Evolutionary conservation across 192 early-diverging fungal species (phyloP).

Genomic region (Rhizophagus sp.): DNA sequence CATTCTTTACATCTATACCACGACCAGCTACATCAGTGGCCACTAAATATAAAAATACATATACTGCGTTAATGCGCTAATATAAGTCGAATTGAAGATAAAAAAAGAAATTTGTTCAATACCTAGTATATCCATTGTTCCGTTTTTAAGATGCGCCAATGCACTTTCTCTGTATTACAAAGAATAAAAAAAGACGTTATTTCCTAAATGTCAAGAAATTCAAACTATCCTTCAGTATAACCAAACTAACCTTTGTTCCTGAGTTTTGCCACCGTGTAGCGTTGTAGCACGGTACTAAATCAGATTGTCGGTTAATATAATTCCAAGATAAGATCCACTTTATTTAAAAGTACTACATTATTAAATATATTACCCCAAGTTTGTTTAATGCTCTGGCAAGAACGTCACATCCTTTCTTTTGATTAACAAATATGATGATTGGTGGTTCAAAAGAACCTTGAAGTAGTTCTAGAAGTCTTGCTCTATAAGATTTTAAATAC

Average conservation of each 20-base stretch:
- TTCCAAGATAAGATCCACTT: not conserved
- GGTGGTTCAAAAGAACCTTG: slow-evolving; percentile 73
- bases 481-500: slow-evolving; percentile 43
- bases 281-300: slow-evolving; percentile 67
- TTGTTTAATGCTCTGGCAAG: slow-evolving; percentile 78
- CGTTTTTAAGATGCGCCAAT: slow-evolving; percentile 77
- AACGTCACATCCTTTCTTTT: slow-evolving; percentile 90
- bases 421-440: slow-evolving; percentile 98
- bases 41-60: slow-evolving; percentile 42
- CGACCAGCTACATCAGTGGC: slow-evolving; percentile 99
- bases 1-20: slow-evolving; percentile 98
- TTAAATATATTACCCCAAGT: slow-evolving; percentile 51
- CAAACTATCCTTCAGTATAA: not conserved
- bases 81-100: not conserved
- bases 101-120: not conserved
- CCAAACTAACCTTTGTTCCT: slow-evolving; percentile 74
- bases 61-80: not conserved
- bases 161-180: slow-evolving; percentile 67
- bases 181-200: not conserved
- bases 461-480: slow-evolving; percentile 78
- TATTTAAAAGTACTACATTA: no score
- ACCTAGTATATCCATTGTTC: slow-evolving; percentile 76
- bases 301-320: not conserved
- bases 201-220: not conserved
- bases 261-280: slow-evolving; percentile 94